A percentile compares a stretch with the other conserved stretches of the same genome.
phyloP scores from a whole-genome alignment of 73 alveolate genomes.

The Paramecium tetraurelia region DNA sequence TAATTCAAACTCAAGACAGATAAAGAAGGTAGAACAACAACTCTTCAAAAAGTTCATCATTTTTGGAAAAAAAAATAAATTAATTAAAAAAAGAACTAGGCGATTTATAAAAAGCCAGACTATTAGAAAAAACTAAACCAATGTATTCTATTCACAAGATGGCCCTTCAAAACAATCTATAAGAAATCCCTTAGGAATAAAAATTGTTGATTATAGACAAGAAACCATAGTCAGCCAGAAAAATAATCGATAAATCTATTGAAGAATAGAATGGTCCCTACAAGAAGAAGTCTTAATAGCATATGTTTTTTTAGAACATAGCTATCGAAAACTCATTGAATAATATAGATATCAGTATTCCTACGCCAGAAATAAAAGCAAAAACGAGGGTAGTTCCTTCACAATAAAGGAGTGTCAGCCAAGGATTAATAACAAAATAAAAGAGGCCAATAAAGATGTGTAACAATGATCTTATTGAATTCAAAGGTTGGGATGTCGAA shows the following conservation, averaged over 20 bases:
- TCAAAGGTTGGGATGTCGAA: constrained; percentile 26
- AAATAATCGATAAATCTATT: neutral
- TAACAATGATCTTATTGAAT: neutral
- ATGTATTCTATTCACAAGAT: neutral
- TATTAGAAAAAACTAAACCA: neutral
- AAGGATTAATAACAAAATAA: neutral
- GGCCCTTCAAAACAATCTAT: neutral
- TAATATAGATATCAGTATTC: neutral
- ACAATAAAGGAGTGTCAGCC: neutral
- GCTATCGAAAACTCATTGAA: neutral
- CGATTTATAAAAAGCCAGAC: neutral
- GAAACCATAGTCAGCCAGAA: neutral
- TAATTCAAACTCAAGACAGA: neutral
- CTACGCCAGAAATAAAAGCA: neutral
- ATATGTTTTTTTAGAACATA: neutral
- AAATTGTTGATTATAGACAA: neutral
- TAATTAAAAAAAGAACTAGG: neutral
- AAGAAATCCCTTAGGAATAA: neutral
- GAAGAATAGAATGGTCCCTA: neutral
- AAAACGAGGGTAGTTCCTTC: neutral
- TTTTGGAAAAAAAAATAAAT: constrained; percentile 16
- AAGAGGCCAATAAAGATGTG: neutral
- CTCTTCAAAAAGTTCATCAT: neutral
- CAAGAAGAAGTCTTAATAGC: neutral
- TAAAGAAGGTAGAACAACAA: neutral